Conservation (phyloP, 2,329 filamentous ascomycete genomes). For the Paramyrothecium roridum region DNA sequence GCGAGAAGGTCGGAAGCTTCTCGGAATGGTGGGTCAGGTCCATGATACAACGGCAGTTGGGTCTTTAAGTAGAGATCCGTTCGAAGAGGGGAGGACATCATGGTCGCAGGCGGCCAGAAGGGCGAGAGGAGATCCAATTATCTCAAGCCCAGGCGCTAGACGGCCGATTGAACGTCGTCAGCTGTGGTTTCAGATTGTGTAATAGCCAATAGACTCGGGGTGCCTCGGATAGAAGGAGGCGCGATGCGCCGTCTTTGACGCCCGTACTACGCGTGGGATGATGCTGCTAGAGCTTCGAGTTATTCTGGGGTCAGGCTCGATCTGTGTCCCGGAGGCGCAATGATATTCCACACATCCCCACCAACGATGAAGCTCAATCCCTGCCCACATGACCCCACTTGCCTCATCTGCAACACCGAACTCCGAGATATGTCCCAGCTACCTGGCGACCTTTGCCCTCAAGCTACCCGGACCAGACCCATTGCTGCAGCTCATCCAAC, state of each 20-base stretch:
- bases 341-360: not conserved
- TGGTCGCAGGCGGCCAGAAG: not conserved
- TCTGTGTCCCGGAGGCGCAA: not conserved
- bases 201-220: not conserved
- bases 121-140: not conserved
- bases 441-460: not conserved
- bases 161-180: not conserved
- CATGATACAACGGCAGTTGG: not conserved
- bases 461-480: not conserved
- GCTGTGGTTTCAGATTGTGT: not conserved
- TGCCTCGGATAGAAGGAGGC: not conserved
- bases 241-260: not conserved
- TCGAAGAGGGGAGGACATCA: not conserved
- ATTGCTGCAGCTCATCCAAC: too few relatives aligned
- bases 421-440: slow-evolving; percentile 1
- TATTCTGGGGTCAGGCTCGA: not conserved
- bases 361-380: not conserved
- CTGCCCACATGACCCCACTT: not conserved
- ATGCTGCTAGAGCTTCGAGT: too few relatives aligned
- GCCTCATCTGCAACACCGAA: not conserved
- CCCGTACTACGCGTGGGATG: not conserved
- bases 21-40: not conserved
- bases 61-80: too few relatives aligned
- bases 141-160: not conserved
- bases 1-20: not conserved